Evolutionary conservation across 208 protist species (phyloP), one percentile per base, ranked within the genome.

Genomic region (Crithidia expoeki): DNA sequence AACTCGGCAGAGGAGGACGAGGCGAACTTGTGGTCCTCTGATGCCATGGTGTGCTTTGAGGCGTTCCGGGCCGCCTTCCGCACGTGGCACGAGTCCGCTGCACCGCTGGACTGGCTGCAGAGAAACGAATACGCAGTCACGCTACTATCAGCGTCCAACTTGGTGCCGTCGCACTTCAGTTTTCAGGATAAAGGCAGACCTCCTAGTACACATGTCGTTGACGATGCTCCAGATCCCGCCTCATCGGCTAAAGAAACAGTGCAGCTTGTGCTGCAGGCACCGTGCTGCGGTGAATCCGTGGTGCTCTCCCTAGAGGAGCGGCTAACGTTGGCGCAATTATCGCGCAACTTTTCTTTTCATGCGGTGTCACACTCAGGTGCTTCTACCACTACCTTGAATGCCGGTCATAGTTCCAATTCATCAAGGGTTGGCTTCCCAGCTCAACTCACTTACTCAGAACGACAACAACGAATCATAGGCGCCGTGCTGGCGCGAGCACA

Each of bases 91-190:
- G 33, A 38, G 16, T 32, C 47, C 0, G 5, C 5, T 0, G 12
- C 66, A 11, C 55, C 76, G 17, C 25, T 77, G 16, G 76, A 76
- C 0, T 88, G 81, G 70, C 25, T 90, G 6, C 65, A 65, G 14
- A 40, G 44, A 17, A 78, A 80, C 58, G 79, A 80, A 23, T 59
- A 67, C 14, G 71, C 77, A 0, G 56, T 86, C 21, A 30, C 67
- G 32, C 49, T 88, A 0, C 67, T 90, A n/a, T 79, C 76, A 0
- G 47, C 77, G 1, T 79, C 80, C 42, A 85, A 91, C 33, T 21
- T 84, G 28, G 21, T 51, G 0, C 85, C 85, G 16, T 69, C 56
- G 21, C 56, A 47, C 32, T 66, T 72, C 21, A 32, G 1, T 0
- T 27, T 36, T 3, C 17, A 17, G 21, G 17, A 2, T 23, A 28